Base-by-base conservation (phyloP, 106 monocot genomes). In the Gastrodia elata region DNA sequence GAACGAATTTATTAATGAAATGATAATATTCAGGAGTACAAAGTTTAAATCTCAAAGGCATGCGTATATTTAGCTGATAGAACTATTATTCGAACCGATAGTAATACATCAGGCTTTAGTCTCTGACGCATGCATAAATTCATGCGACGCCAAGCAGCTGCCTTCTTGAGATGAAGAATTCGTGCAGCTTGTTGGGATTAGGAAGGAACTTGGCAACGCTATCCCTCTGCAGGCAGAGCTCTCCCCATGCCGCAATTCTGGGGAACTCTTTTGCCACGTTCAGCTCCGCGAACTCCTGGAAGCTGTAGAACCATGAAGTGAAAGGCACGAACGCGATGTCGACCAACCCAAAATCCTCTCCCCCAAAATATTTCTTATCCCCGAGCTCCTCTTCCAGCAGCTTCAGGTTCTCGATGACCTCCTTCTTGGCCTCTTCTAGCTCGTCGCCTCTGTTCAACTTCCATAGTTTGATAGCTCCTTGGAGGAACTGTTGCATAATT, bases 191-290 rank as follows among this genome's bases (percentile, higher is more conserved):
- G 1, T n/a, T 40, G 0, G 75, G 64, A 0, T 39, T 41, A 6
- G 75, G 75, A 28, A 80, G 71, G 30, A 70, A 61, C 2, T 61
- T 70, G 34, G 75, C 75, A 16, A 80, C 75, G 10, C 64, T 71
- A 25, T 75, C 71, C 44, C 44, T 43, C 61, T 71, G 64, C 48
- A 41, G 8, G 71, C 80, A 80, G 35, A 70, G 41, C 38, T 48
- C 64, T 41, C 69, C 71, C 80, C 80, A 80, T 13, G 75, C 80
- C 5, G 24, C 36, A 34, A 76, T 27, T 20, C 42, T 75, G 46
- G 80, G 75, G 75, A 61, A 80, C 44, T 64, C 64, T 2, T 75
- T 61, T 13, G 71, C 80, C 26, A 80, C 25, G 46, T 38, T 76
- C 43, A 80, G 76, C 16, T 39, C 57, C 1, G 69, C 80, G 24